Base-by-base conservation (phyloP, 371 early-diverging fungal species). In the Syncephalastrum racemosum region DNA sequence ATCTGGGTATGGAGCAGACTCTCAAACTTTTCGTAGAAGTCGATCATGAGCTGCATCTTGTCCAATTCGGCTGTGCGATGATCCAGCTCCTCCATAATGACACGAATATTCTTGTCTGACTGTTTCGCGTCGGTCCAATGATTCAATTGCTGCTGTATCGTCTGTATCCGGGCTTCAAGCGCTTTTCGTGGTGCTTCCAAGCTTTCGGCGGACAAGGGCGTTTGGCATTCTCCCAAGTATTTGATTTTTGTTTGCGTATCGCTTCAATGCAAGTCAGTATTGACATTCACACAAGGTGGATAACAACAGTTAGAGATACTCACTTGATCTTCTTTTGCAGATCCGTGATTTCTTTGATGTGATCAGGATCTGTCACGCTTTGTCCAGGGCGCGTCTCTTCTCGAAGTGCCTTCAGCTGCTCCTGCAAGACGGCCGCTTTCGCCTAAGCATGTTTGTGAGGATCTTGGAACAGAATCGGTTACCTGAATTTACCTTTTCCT, bases 1-100 rank as follows among this genome's bases (percentile, higher is more conserved):
- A 96, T 84, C 71, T 94, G 92, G 31, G 75, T 74, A 66, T 86
- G 59, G 23, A 95, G 70, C 58, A 84, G 82, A 27, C 79, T 66
- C 53, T 85, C 85, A 25, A 65, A 60, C 23, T 58, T 56, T 16
- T 50, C 57, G 39, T 49, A 63, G 20, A 63, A 60, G 13, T 60
- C 58, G n/a, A 60, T 54, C 60, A 63, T 59, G 12, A 63, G 40
- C 24, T 56, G 42, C 15, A 59, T 40, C 43, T 63, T 59, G n/a
- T 59, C 39, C 10, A 39, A 40, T 49, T 67, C 59, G 4, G 31
- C 23, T 2, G 46, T 18, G 2, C 47, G 19, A 2, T 56, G 24
- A n/a, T 59, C 58, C 18, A 60, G n/a, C 23, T 63, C 56, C 22
- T 18, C 45, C 54, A 67, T 63, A 1, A 51, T 39, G 18, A 1